Percentiles rank a stretch among this genome's conserved stretches.
phyloP scores from a whole-genome alignment of 495 filamentous ascomycete species.

The Pseudomonodictys pantanalensis region DNA sequence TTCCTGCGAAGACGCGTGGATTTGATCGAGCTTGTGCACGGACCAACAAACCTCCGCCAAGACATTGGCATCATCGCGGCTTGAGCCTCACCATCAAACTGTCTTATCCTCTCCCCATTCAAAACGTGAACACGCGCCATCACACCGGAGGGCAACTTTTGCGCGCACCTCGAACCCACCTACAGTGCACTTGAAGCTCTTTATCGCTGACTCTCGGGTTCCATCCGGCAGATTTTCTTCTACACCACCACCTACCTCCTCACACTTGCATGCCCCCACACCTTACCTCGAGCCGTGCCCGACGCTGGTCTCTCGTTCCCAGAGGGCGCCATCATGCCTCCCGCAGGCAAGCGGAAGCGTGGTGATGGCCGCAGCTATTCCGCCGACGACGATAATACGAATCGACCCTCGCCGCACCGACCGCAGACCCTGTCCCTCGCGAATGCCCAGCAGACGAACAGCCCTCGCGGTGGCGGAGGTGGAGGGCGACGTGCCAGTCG shows the following conservation, averaged over 20 bases:
- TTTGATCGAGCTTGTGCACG: no score
- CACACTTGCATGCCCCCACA: constrained; percentile 24
- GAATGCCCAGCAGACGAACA: constrained; percentile 51
- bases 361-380: constrained; percentile 53
- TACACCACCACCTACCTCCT: not conserved
- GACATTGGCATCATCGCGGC: not conserved
- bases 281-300: constrained; percentile 11
- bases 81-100: not conserved
- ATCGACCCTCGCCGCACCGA: constrained; percentile 61
- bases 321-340: constrained; percentile 28
- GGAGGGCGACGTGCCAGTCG: constrained; percentile 43
- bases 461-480: constrained; percentile 21
- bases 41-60: no score
- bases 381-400: constrained; percentile 52
- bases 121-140: not conserved
- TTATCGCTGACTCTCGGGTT: not conserved
- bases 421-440: constrained; percentile 59
- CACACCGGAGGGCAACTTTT: not conserved
- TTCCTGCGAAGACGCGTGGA: no score
- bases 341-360: constrained; percentile 59
- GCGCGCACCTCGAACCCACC: not conserved
- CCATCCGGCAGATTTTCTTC: not conserved
- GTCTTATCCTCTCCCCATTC: not conserved
- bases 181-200: not conserved
- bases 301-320: constrained; percentile 7